Conservation (phyloP, 768 basidiomycete genomes). For the Kwoniella newhampshirensis region DNA sequence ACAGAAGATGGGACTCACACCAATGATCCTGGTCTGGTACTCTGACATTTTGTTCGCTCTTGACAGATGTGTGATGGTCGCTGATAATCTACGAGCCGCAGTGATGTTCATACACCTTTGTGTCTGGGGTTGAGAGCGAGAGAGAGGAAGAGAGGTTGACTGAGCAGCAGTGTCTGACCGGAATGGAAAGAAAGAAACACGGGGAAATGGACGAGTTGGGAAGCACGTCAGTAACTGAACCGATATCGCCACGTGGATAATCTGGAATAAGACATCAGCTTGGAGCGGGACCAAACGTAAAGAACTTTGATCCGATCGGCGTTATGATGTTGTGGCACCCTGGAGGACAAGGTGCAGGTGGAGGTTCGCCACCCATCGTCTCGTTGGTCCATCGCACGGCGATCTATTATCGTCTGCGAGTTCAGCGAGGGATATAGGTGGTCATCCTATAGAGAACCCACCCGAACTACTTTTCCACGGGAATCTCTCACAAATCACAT, state of each 20-base stretch:
- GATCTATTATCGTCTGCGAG: too few relatives aligned
- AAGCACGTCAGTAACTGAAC: slow-evolving; percentile 2
- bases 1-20: slow-evolving; percentile 24
- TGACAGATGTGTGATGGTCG: slow-evolving; percentile 10
- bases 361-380: slow-evolving; percentile 16
- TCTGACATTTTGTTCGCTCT: slow-evolving; percentile 10
- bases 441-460: too few relatives aligned
- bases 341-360: not conserved
- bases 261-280: slow-evolving; percentile 12
- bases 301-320: not conserved
- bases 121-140: not conserved
- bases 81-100: slow-evolving; percentile 27
- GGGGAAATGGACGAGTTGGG: too few relatives aligned
- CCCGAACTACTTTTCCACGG: too few relatives aligned
- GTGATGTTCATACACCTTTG: slow-evolving; percentile 30
- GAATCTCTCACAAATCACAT: too few relatives aligned
- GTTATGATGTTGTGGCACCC: slow-evolving; percentile 10
- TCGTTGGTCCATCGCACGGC: too few relatives aligned
- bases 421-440: too few relatives aligned
- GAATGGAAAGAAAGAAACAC: too few relatives aligned
- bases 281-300: not conserved
- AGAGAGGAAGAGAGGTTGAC: slow-evolving; percentile 3
- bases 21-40: slow-evolving; percentile 42
- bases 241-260: slow-evolving; percentile 13
- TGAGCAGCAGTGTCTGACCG: not conserved